Evolutionary conservation across 495 filamentous ascomycete species (phyloP).

Genomic region (Chaetomium cochliodes): DNA sequence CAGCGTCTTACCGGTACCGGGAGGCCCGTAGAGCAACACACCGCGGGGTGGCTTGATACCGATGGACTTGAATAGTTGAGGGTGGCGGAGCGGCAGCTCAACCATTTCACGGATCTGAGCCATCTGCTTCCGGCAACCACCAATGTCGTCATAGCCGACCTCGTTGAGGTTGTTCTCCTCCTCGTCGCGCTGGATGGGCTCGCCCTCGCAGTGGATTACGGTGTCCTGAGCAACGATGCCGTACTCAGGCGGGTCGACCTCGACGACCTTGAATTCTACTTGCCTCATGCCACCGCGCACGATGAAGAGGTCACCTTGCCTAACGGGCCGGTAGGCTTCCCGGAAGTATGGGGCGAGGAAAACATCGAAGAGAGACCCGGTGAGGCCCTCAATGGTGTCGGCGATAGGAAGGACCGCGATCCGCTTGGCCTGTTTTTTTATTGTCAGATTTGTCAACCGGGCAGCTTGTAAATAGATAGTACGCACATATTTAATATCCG

Average conservation of each 20-base stretch:
- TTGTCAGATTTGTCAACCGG: slow-evolving; percentile 10
- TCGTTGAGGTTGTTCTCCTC: slow-evolving; percentile 99
- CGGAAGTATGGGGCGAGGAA: slow-evolving; percentile 99
- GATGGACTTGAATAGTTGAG: slow-evolving; percentile 99
- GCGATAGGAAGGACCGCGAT: slow-evolving; percentile 98
- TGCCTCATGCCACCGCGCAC: slow-evolving; percentile 97
- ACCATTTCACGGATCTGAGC: slow-evolving; percentile 98
- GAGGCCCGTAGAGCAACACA: slow-evolving; percentile 96
- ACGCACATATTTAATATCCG: slow-evolving; percentile 99
- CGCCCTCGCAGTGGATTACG: slow-evolving; percentile 97
- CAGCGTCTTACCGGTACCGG: slow-evolving; percentile 97
- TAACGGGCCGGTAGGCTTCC: slow-evolving; percentile 93
- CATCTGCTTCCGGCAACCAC: slow-evolving; percentile 99
- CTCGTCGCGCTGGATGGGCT: slow-evolving; percentile 97
- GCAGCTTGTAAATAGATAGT: not conserved
- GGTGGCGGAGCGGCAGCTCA: slow-evolving; percentile 92
- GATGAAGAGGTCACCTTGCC: slow-evolving; percentile 96
- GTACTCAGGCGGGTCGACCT: slow-evolving; percentile 96
- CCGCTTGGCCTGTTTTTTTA: slow-evolving; percentile 75
- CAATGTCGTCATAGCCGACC: slow-evolving; percentile 98
- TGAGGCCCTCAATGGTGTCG: slow-evolving; percentile 95
- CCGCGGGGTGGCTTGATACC: slow-evolving; percentile 99
- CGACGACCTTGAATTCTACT: slow-evolving; percentile 98
- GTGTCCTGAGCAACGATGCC: slow-evolving; percentile 98
- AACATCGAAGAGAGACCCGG: slow-evolving; percentile 96